Percentiles rank a stretch among this genome's conserved stretches.
These are phyloP conservation scores for Pleomassaria siparia DNA, from an alignment of 2,329 filamentous ascomycete genomes.

Conservation along the genomic window DNA sequence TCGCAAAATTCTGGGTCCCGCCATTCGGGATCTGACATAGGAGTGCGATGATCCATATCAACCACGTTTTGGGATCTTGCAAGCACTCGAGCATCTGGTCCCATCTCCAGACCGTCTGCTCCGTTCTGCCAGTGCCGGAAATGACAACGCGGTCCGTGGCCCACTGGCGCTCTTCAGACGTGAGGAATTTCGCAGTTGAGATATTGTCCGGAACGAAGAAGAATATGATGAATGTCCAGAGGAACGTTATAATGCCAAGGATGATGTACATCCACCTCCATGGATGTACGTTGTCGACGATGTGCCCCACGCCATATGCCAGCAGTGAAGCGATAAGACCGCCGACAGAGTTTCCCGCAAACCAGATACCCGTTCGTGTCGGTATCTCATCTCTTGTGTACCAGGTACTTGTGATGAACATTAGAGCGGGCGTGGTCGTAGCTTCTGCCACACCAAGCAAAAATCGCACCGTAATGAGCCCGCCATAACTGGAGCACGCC, in stretches of 20 bases:
- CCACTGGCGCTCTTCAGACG: conserved; percentile 22
- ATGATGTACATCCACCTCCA: conserved; percentile 32
- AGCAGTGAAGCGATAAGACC: conserved; percentile 18
- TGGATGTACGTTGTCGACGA: conserved; percentile 11
- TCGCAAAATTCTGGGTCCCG: conserved; percentile 20
- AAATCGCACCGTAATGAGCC: conserved; percentile 16
- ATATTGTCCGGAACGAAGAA: conserved; percentile 50
- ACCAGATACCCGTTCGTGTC: conserved; percentile 26
- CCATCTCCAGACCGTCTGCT: conserved; percentile 16
- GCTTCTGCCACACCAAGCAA: conserved; percentile 21
- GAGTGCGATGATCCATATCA: conserved; percentile 17
- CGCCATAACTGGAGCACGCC: conserved; percentile 16
- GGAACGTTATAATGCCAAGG: conserved; percentile 27
- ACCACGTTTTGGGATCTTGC: conserved; percentile 19
- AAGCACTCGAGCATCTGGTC: conserved; percentile 19
- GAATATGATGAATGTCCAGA: conserved; percentile 23
- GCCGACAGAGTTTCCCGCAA: conserved; percentile 47
- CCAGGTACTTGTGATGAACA: conserved; percentile 31
- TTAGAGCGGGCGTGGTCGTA: conserved; percentile 21
- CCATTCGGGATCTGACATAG: conserved; percentile 19
- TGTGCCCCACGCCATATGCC: conserved; percentile 18
- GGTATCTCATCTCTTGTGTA: conserved; percentile 40
- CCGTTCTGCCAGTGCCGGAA: conserved; percentile 21
- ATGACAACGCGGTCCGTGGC: conserved; percentile 29
- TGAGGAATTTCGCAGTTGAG: conserved; percentile 29